Evolutionary conservation across 2,329 filamentous ascomycete genomes (phyloP).

Genomic region (Hymenoscyphus infarciens): DNA sequence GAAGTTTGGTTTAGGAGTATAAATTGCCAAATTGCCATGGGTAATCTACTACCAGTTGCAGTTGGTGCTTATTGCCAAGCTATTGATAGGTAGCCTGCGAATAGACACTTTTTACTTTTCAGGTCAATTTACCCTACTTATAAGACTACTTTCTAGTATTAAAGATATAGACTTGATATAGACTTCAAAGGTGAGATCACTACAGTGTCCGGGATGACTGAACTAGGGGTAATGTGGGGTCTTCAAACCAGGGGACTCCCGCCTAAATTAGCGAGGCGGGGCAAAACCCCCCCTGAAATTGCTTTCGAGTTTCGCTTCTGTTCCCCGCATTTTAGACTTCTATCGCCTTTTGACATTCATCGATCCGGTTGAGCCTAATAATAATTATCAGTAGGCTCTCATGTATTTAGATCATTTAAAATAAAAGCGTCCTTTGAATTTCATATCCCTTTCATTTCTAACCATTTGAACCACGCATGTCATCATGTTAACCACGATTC

Average conservation of each 20-base stretch:
- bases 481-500: not conserved
- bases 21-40: too few species aligned
- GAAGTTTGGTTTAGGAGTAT: too few species aligned
- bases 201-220: not conserved
- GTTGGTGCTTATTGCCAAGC: too few species aligned
- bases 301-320: not conserved
- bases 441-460: not conserved
- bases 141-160: too few species aligned
- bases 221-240: not conserved
- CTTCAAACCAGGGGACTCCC: not conserved
- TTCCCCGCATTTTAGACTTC: constrained; percentile 5
- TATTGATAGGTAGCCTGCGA: too few species aligned
- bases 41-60: too few species aligned
- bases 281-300: not conserved
- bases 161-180: too few species aligned
- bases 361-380: not conserved
- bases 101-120: too few species aligned
- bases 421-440: not conserved
- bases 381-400: too few species aligned
- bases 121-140: too few species aligned
- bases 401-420: not conserved
- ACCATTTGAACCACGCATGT: not conserved
- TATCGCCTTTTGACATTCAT: not conserved
- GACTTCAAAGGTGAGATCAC: too few species aligned
- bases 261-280: constrained; percentile 1